Evolutionary conservation across 139 green algal genomes (phyloP), one percentile per base, ranked within the genome.

Genomic region (Tetradesmus obliquus): DNA sequence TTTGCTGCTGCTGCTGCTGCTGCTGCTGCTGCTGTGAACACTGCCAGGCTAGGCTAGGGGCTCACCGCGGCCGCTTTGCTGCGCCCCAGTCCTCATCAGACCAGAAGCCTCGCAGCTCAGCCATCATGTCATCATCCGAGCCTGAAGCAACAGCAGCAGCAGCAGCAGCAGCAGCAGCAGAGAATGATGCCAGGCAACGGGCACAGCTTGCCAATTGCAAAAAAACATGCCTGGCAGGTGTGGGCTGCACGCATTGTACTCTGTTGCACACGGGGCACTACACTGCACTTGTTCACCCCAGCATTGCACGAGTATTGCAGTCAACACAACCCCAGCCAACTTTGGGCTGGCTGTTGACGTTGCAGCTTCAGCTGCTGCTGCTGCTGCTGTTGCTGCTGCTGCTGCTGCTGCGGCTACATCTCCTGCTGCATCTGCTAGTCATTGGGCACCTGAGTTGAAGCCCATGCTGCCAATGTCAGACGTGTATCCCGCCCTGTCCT

Each of bases 31-130:
- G 84, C 13, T 79, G 32, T 45, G 32, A 45, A 1, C 32, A 45
- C 32, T 45, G 32, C 32, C 32, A 45, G 32, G 32, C 58, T 87
- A 91, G 90, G 22, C 54, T 85, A 45, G 86, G 66, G 1, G 13
- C 54, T 2, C n/a, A 76, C 83, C 54, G 54, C 2, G 60, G 57
- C 88, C 57, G 84, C 62, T 84, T 89, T 17, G 62, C 20, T 54
- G 45, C 79, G 15, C 82, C 66, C 81, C 84, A 88, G 8, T 96
- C 95, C 0, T 96, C 95, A 84, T 97, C 95, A 9, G 92, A 96
- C 96, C 96, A 97, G 53, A 97, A 97, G 5, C 94, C 87, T 12
- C 91, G 81, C 69, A 97, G 79, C 71, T 95, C 83, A 3, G 91
- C 93, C 76, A 93, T 92, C n/a, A 93, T 1, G 55, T 95, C 94